phyloP scores from a whole-genome alignment of 1,284 basidiomycete species.

The Fistulina hepatica region DNA sequence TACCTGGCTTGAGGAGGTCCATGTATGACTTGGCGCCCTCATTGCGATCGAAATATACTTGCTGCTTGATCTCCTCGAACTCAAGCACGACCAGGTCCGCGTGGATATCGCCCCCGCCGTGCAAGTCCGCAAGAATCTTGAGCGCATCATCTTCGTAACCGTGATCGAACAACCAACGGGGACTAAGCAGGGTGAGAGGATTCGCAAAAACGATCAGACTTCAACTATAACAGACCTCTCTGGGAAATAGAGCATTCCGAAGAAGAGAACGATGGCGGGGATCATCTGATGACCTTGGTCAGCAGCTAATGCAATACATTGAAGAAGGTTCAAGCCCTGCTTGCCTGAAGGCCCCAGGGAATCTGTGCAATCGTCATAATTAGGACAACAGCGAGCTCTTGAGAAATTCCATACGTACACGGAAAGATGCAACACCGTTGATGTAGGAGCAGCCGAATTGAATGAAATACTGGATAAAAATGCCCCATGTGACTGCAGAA shows the following conservation, averaged over 20 bases:
- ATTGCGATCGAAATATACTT: conserved; percentile 56
- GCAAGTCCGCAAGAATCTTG: conserved; percentile 67
- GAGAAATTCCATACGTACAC: too few species aligned
- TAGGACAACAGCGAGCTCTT: too few species aligned
- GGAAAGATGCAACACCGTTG: conserved; percentile 57
- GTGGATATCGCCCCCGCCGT: conserved; percentile 56
- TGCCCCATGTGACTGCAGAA: conserved; percentile 71
- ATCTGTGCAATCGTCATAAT: too few species aligned
- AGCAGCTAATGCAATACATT: too few species aligned
- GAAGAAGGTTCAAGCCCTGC: too few species aligned
- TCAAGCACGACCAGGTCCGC: conserved; percentile 68
- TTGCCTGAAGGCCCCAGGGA: conserved; percentile 65
- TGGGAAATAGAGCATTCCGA: conserved; percentile 62
- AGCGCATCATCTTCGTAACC: conserved; percentile 58
- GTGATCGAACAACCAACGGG: conserved; percentile 2
- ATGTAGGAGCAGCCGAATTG: conserved; percentile 69
- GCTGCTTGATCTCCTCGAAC: conserved; percentile 68
- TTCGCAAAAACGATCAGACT: not conserved
- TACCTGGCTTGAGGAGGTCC: conserved; percentile 52
- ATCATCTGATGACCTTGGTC: too few species aligned
- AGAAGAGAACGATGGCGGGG: conserved; percentile 54
- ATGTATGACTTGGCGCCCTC: conserved; percentile 63
- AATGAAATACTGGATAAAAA: conserved; percentile 64
- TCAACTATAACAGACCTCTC: too few species aligned
- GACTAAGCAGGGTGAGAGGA: conserved; percentile 2